A percentile compares a stretch with the other conserved stretches of the same genome.
phyloP scores from a whole-genome alignment of 305 asterid species.

The Euphrasia arctica region DNA sequence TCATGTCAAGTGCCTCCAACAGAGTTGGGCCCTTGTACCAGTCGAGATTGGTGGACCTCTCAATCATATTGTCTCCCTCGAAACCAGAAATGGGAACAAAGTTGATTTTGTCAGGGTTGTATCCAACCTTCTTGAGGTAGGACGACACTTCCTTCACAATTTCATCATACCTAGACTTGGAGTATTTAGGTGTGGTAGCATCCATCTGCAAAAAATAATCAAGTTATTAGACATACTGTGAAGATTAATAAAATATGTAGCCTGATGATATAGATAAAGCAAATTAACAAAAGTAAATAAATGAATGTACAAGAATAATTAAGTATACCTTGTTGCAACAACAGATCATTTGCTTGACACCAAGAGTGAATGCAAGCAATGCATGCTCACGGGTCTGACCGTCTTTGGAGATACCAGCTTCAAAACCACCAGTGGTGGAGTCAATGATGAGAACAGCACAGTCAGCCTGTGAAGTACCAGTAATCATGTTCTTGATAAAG shows the following conservation, averaged over 20 bases:
- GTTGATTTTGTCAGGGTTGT: conserved; percentile 3
- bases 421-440: conserved; percentile 51
- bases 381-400: conserved; percentile 88
- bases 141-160: conserved; percentile 7
- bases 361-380: conserved; percentile 54
- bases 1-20: conserved; percentile 2
- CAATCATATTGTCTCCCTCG: conserved; percentile 7
- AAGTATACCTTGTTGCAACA: conserved; percentile 31
- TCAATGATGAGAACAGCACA: too few species aligned
- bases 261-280: too few species aligned
- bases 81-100: conserved; percentile 2
- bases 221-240: not conserved
- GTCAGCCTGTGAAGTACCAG: too few species aligned
- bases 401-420: conserved; percentile 77
- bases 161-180: conserved; percentile 6
- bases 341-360: conserved; percentile 56
- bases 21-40: conserved; percentile 16
- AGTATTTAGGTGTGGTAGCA: conserved; percentile 1
- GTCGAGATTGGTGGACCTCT: conserved; percentile 6
- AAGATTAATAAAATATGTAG: not conserved
- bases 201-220: not conserved
- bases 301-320: not conserved
- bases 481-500: too few species aligned
- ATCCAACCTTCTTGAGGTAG: conserved; percentile 13
- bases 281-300: too few species aligned